Conservation (phyloP, 805 yeast genomes). For the Babjeviella inositovora region DNA sequence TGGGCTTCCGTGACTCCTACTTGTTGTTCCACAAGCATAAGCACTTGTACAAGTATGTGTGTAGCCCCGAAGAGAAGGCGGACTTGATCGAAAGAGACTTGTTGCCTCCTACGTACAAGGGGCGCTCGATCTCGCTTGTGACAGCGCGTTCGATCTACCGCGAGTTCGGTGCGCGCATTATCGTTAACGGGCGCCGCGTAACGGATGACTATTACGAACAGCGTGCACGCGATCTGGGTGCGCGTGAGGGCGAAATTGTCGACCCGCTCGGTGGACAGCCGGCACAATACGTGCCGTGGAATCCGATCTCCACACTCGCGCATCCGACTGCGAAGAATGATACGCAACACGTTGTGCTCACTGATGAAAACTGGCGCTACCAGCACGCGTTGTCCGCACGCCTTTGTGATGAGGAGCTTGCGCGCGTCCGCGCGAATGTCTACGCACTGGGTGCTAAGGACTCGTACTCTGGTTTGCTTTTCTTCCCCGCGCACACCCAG, state of each 20-base stretch:
- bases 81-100: constrained; percentile 69
- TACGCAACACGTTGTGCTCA: constrained; percentile 35
- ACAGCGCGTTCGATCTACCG: constrained; percentile 81
- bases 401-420: constrained; percentile 48
- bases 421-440: constrained; percentile 37
- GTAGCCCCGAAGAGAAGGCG: constrained; percentile 65
- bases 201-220: constrained; percentile 82
- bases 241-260: constrained; percentile 54
- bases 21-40: constrained; percentile 78
- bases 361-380: constrained; percentile 70
- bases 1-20: constrained; percentile 88
- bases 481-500: constrained; percentile 65
- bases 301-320: no score
- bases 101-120: constrained; percentile 82
- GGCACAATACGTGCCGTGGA: constrained; percentile 21
- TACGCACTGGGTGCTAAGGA: constrained; percentile 49
- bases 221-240: constrained; percentile 37
- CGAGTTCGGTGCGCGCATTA: constrained; percentile 81
- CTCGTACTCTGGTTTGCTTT: constrained; percentile 69
- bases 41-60: constrained; percentile 53
- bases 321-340: constrained; percentile 3
- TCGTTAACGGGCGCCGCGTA: constrained; percentile 66
- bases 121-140: constrained; percentile 77
- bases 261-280: constrained; percentile 42
- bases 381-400: constrained; percentile 72